Evolutionary conservation across 352 stramenopile species (phyloP).

Genomic region (Aphanomyces stellatus): DNA sequence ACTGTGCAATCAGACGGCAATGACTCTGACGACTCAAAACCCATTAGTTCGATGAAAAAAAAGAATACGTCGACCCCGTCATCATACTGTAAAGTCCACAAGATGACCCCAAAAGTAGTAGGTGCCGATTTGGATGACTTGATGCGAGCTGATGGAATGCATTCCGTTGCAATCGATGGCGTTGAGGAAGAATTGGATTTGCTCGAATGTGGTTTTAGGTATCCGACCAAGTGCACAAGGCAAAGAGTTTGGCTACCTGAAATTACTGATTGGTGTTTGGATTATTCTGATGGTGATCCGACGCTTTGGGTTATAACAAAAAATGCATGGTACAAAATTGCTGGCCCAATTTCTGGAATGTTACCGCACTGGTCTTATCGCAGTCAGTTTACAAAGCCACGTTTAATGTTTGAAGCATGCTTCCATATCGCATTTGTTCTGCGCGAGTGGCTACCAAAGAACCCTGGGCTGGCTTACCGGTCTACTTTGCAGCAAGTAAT

Average conservation of each 20-base stretch:
- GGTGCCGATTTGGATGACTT: constrained; percentile 48
- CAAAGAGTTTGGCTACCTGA: constrained; percentile 70
- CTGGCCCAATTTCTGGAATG: constrained; percentile 61
- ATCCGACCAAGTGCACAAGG: constrained; percentile 50
- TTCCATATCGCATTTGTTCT: constrained; percentile 79
- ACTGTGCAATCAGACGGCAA: constrained; percentile 22
- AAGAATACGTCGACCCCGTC: not conserved
- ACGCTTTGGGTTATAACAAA: constrained; percentile 80
- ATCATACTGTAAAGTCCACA: constrained; percentile 7
- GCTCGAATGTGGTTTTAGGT: constrained; percentile 69
- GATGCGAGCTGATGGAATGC: constrained; percentile 61
- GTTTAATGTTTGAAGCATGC: constrained; percentile 71
- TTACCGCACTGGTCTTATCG: constrained; percentile 63
- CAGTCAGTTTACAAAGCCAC: constrained; percentile 60
- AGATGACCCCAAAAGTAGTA: not conserved
- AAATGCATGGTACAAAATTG: constrained; percentile 80
- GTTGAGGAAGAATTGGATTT: constrained; percentile 61
- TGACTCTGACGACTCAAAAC: constrained; percentile 28
- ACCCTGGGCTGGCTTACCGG: constrained; percentile 79
- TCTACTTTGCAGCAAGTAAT: constrained; percentile 76
- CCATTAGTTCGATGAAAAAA: not conserved
- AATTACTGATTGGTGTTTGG: constrained; percentile 82
- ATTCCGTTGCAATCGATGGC: constrained; percentile 36
- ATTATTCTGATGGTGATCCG: constrained; percentile 76
- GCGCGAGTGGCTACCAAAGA: constrained; percentile 78